Percentiles rank a stretch among this genome's conserved stretches.
Evolutionary conservation across 2,329 filamentous ascomycete genomes (phyloP).

Genomic region (Cytospora paraplurivora): DNA sequence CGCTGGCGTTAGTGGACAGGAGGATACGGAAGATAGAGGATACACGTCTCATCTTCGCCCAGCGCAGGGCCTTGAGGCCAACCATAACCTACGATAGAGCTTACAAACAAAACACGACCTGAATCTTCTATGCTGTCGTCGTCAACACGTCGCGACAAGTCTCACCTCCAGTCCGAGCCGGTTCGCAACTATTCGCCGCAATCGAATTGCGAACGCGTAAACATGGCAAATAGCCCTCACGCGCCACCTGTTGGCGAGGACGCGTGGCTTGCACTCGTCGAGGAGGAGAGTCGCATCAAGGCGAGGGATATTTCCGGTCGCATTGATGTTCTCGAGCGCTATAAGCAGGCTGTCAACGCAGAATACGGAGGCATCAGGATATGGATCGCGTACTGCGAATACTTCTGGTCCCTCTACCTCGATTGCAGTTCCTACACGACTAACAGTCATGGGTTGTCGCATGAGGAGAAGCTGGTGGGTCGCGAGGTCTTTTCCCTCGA

Average conservation of each 20-base stretch:
- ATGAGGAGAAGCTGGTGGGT: constrained; percentile 69
- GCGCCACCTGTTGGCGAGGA: constrained; percentile 68
- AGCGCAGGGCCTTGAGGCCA: neutral
- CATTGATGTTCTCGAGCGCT: constrained; percentile 71
- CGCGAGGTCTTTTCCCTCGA: constrained; percentile 72
- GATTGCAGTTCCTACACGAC: constrained; percentile 56
- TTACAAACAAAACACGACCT: neutral
- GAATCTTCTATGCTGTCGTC: neutral
- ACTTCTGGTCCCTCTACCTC: constrained; percentile 71
- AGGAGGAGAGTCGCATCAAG: constrained; percentile 63
- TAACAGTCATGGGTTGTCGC: constrained; percentile 57
- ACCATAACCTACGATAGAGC: neutral
- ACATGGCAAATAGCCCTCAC: constrained; percentile 44
- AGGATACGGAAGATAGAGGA: constrained; percentile 1
- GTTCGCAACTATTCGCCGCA: neutral
- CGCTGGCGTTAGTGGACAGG: neutral
- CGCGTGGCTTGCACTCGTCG: constrained; percentile 75
- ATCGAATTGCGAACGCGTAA: constrained; percentile 29
- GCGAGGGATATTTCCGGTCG: constrained; percentile 66
- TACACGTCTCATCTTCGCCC: neutral
- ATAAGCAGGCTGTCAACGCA: constrained; percentile 67
- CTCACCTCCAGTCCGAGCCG: constrained; percentile 8
- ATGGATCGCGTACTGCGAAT: constrained; percentile 79
- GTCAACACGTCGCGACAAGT: constrained; percentile 14
- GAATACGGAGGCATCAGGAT: constrained; percentile 74